These are phyloP conservation scores for Phytophthora sojae DNA, from an alignment of 352 stramenopile genomes.

Conservation along the genomic window DNA sequence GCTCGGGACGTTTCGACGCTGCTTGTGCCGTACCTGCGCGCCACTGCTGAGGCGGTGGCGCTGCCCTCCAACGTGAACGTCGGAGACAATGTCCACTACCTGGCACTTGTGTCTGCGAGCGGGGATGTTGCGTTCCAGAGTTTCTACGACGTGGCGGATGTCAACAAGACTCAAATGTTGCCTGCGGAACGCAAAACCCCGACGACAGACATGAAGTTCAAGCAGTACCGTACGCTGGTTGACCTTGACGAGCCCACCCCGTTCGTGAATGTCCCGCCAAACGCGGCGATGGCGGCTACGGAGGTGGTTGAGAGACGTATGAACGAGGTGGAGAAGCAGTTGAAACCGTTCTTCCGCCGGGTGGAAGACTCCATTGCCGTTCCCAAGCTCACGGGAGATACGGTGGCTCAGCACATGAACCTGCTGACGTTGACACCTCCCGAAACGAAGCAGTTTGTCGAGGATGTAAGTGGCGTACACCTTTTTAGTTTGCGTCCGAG, in stretches of 20 bases:
- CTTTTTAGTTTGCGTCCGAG: neutral
- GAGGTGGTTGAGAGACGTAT: constrained; percentile 47
- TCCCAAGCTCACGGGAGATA: constrained; percentile 24
- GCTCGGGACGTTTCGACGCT: constrained; percentile 40
- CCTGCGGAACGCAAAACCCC: constrained; percentile 34
- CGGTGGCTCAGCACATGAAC: constrained; percentile 47
- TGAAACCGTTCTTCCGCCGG: constrained; percentile 54
- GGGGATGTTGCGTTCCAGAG: constrained; percentile 25
- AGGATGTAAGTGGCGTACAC: constrained; percentile 27
- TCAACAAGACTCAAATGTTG: constrained; percentile 43
- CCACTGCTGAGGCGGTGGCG: constrained; percentile 45
- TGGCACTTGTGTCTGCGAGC: constrained; percentile 49
- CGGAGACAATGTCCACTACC: constrained; percentile 44
- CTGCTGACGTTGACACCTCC: constrained; percentile 40
- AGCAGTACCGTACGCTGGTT: constrained; percentile 52
- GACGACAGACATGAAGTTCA: constrained; percentile 30
- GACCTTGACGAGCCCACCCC: constrained; percentile 54
- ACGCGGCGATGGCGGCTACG: constrained; percentile 19
- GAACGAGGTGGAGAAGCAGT: constrained; percentile 54
- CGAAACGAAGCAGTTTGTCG: constrained; percentile 16
- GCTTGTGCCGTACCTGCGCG: constrained; percentile 61
- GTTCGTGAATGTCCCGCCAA: constrained; percentile 36
- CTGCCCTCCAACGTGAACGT: constrained; percentile 23
- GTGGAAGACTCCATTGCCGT: constrained; percentile 51
- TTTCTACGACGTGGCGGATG: constrained; percentile 48